Percentiles rank a stretch among this genome's conserved stretches.
phyloP scores from a whole-genome alignment of 495 filamentous ascomycete species.

The Darksidea phi region DNA sequence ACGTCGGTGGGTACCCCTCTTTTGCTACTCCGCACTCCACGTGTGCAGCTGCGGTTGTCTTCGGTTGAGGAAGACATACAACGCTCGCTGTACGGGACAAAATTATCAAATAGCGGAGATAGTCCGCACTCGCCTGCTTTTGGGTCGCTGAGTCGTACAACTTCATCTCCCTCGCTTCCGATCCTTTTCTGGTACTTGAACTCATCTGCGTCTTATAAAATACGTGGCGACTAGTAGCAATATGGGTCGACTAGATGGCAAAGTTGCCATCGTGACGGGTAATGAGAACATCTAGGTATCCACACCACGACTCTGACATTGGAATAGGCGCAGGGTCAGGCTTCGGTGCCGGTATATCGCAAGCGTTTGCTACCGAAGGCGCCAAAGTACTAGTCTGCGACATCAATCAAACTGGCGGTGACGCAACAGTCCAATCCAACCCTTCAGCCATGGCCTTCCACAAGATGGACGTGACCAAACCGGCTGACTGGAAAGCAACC shows the following conservation, averaged over 20 bases:
- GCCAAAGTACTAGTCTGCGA: slow-evolving; percentile 38
- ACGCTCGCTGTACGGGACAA: not conserved
- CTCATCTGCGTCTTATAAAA: too few relatives aligned
- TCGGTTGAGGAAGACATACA: not conserved
- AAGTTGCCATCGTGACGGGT: slow-evolving; percentile 40
- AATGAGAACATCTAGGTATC: not conserved
- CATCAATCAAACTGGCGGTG: slow-evolving; percentile 32
- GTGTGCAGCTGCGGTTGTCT: not conserved
- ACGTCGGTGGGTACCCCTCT: not conserved
- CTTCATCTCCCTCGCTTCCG: slow-evolving; percentile 2
- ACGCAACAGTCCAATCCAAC: slow-evolving; percentile 27
- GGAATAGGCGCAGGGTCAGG: slow-evolving; percentile 35
- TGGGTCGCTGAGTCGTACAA: not conserved
- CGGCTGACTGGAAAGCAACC: slow-evolving; percentile 35
- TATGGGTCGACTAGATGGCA: slow-evolving; percentile 37
- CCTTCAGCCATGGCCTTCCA: slow-evolving; percentile 31
- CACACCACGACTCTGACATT: not conserved
- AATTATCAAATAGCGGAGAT: not conserved
- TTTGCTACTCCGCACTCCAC: not conserved
- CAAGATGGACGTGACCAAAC: slow-evolving; percentile 39
- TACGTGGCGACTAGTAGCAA: not conserved
- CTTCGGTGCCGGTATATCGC: slow-evolving; percentile 38
- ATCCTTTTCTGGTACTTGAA: too few relatives aligned
- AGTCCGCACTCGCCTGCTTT: too few relatives aligned
- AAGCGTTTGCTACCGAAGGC: slow-evolving; percentile 37